Evolutionary conservation across 2,329 filamentous ascomycete species (phyloP).

Genomic region (Aspergillus fructus): DNA sequence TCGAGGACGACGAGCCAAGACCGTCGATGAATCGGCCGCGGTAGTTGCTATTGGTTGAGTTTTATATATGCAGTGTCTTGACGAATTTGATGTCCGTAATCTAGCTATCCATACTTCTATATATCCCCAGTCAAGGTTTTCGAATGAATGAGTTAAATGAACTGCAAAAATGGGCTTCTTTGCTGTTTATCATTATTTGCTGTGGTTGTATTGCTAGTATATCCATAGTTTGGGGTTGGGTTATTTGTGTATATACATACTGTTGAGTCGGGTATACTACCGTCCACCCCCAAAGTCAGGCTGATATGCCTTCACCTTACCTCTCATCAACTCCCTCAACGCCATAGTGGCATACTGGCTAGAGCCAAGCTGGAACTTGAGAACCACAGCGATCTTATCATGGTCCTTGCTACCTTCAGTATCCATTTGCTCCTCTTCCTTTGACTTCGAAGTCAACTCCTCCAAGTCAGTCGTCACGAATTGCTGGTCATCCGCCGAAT

Average conservation of each 20-base stretch:
- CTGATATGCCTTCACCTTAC: constrained; percentile 61
- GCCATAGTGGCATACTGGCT: constrained; percentile 87
- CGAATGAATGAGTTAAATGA: not conserved
- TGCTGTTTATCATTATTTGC: not conserved
- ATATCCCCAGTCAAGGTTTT: too few species aligned
- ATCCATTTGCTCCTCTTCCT: constrained; percentile 28
- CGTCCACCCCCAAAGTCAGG: constrained; percentile 58
- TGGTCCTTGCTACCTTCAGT: constrained; percentile 1
- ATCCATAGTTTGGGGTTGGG: not conserved
- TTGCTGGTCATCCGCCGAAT: constrained; percentile 68
- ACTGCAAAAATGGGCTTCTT: not conserved
- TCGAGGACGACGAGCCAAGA: constrained; percentile 22
- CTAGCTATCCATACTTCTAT: too few species aligned
- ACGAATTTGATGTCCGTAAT: too few species aligned
- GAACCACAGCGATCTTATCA: constrained; percentile 63
- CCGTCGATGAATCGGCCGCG: not conserved
- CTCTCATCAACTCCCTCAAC: constrained; percentile 74
- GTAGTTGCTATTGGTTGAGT: not conserved
- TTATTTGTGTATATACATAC: not conserved
- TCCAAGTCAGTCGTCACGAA: constrained; percentile 88
- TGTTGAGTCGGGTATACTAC: constrained; percentile 8
- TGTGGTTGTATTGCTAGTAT: not conserved
- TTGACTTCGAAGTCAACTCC: constrained; percentile 43
- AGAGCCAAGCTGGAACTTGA: constrained; percentile 73
- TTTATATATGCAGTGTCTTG: too few species aligned